Percentiles rank a stretch among this genome's conserved stretches.
phyloP scores from a whole-genome alignment of 1,284 basidiomycete genomes.

The Omphalotus olearius region DNA sequence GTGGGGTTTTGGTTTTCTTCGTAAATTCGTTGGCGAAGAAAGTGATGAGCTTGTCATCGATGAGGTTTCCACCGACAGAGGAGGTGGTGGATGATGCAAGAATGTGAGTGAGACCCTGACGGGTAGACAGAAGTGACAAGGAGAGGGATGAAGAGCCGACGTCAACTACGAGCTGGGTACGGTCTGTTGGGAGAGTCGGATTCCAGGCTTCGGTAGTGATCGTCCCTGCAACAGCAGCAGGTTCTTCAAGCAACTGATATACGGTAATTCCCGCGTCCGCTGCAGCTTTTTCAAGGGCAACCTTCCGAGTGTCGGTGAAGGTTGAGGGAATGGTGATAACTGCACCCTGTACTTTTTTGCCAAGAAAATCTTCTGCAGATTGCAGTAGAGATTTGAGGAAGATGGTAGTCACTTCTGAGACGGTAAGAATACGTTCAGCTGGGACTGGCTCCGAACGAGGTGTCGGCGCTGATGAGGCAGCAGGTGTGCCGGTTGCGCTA shows the following conservation, averaged over 20 bases:
- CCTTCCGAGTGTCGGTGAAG: slow-evolving; percentile 69
- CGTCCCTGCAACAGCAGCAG: slow-evolving; percentile 69
- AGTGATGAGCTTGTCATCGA: slow-evolving; percentile 83
- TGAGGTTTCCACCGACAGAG: slow-evolving; percentile 56
- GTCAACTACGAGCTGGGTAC: slow-evolving; percentile 71
- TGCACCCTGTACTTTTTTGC: slow-evolving; percentile 75
- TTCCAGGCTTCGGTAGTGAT: slow-evolving; percentile 46
- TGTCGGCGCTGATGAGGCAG: slow-evolving; percentile 67
- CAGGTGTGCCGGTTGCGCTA: slow-evolving; percentile 54
- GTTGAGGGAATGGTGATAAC: slow-evolving; percentile 83
- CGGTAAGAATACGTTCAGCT: slow-evolving; percentile 75
- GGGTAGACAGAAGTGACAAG: slow-evolving; percentile 60
- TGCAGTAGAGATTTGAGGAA: slow-evolving; percentile 85
- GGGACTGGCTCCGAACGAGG: slow-evolving; percentile 78
- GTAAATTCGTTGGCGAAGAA: slow-evolving; percentile 97
- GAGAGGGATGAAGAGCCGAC: slow-evolving; percentile 64
- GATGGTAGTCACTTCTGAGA: slow-evolving; percentile 80
- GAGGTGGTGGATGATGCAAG: slow-evolving; percentile 42
- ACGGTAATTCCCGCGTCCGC: slow-evolving; percentile 72
- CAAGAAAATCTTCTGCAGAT: slow-evolving; percentile 92
- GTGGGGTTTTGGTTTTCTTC: slow-evolving; percentile 88
- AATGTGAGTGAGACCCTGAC: slow-evolving; percentile 60
- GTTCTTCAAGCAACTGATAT: slow-evolving; percentile 83
- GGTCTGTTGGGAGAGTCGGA: slow-evolving; percentile 43
- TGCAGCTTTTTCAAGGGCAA: slow-evolving; percentile 72